Base-by-base conservation (phyloP, 176 grass and related monocot genomes). In the Puccinellia tenuiflora region DNA sequence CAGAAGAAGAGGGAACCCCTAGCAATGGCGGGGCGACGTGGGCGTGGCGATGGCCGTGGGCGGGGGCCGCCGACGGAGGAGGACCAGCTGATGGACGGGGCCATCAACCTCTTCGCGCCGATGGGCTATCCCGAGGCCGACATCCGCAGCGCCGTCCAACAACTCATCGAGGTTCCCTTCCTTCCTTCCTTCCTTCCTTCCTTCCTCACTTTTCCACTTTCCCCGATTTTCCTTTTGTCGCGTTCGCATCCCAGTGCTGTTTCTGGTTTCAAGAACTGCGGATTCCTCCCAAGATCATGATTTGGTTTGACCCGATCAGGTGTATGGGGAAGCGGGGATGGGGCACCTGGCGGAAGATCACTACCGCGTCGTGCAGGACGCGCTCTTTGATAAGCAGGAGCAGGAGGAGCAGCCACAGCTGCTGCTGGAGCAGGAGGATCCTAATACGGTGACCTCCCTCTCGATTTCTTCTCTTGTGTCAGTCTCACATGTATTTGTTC, bases 311-410 rank as follows among this genome's bases (percentile, higher is more conserved):
- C 37, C 2, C 18, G 7, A 18, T 24, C 61, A 30, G 61, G 64
- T 81, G 33, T 81, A 70, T 28, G 79, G 64, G 48, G 4, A 28
- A 17, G 33, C 26, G 21, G 79, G 63, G n/a, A 55, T 24, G 22
- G 5, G 8, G n/a, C 53, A 21, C 79, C 15, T 81, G 16, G 10
- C 55, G 47, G 79, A 40, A 40, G 79, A 29, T 38, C 3, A n/a
- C 15, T 81, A 81, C 64, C 14, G 47, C n/a, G 79, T 55, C 1
- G 79, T 81, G 47, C 79, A 55, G 22, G 64, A 81, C 4, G 79
- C 79, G 33, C 64, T 81, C 31, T 81, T 81, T 54, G 79, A 81
- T 22, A 69, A 81, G 62, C 43, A 80, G 78, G 62, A 80, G 20
- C 11, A 39, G 52, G 33, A 76, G 24, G 75, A 39, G 13, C 39